Evolutionary conservation across 805 yeast genomes (phyloP).

Genomic region (Yarrowia porcina): DNA sequence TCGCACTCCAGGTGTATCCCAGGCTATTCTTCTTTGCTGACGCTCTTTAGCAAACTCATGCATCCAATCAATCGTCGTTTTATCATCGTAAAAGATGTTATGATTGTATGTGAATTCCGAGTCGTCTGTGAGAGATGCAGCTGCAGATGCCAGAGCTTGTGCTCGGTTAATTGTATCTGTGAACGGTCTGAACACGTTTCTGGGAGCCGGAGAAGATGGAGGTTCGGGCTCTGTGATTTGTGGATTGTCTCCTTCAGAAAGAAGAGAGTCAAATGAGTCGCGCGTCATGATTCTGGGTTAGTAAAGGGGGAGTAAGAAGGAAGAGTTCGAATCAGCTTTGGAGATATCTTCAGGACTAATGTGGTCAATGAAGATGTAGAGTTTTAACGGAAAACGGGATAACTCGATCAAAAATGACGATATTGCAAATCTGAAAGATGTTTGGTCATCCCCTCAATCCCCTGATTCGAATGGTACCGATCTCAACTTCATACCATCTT

Average conservation of each 20-base stretch:
- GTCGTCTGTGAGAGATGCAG: not conserved
- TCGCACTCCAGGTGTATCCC: slow-evolving; percentile 28
- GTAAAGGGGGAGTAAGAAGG: no score
- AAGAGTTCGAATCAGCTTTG: no score
- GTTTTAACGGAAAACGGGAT: no score
- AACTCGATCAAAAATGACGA: not conserved
- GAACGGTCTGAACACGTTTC: not conserved
- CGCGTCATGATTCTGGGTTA: not conserved
- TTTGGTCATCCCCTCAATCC: not conserved
- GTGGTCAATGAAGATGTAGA: no score
- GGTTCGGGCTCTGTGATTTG: not conserved
- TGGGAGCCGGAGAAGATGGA: not conserved
- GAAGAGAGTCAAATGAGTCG: not conserved
- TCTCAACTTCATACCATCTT: not conserved
- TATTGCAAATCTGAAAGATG: not conserved
- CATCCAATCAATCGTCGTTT: slow-evolving; percentile 39
- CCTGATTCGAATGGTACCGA: not conserved
- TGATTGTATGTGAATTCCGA: slow-evolving; percentile 14
- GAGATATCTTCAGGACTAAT: no score
- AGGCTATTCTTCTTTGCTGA: slow-evolving; percentile 24
- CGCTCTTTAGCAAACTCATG: slow-evolving; percentile 37
- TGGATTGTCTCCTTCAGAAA: not conserved
- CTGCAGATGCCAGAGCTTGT: not conserved
- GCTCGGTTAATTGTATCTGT: slow-evolving; percentile 20
- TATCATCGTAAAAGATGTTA: slow-evolving; percentile 18